Evolutionary conservation across 805 yeast genomes (phyloP).

Genomic region (Kuraishia hungarica): DNA sequence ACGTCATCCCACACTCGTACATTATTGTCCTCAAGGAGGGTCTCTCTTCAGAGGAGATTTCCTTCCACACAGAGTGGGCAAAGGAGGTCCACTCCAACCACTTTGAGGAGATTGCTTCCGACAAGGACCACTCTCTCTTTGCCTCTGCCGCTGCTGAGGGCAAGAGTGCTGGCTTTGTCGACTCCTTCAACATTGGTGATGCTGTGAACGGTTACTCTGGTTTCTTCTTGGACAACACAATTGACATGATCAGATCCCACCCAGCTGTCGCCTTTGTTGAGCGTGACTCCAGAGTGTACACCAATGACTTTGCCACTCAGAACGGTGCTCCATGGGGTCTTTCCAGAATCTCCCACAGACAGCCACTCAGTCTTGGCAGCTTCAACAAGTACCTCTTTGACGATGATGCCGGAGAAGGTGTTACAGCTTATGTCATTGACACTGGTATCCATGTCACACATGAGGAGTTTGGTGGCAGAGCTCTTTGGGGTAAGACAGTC

Average conservation of each 20-base stretch:
- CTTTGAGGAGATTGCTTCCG: conserved; percentile 18
- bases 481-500: conserved; percentile 77
- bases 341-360: conserved; percentile 81
- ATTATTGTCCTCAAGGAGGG: conserved; percentile 77
- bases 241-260: conserved; percentile 55
- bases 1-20: conserved; percentile 64
- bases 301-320: conserved; percentile 58
- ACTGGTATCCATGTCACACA: conserved; percentile 79
- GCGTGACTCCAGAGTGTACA: conserved; percentile 61
- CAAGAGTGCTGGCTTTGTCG: conserved; percentile 44
- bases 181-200: conserved; percentile 51
- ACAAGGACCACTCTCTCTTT: conserved; percentile 27
- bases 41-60: conserved; percentile 40
- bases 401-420: conserved; percentile 71
- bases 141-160: conserved; percentile 21
- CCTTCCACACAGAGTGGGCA: conserved; percentile 64
- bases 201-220: conserved; percentile 77
- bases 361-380: conserved; percentile 55
- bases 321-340: conserved; percentile 93
- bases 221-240: conserved; percentile 63
- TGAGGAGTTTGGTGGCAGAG: conserved; percentile 76
- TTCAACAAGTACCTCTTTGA: conserved; percentile 71
- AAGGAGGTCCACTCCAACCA: conserved; percentile 38
- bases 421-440: conserved; percentile 81
- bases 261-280: conserved; percentile 58